Evolutionary conservation across 2,329 filamentous ascomycete genomes (phyloP).

Genomic region (Coniochaeta hoffmannii): DNA sequence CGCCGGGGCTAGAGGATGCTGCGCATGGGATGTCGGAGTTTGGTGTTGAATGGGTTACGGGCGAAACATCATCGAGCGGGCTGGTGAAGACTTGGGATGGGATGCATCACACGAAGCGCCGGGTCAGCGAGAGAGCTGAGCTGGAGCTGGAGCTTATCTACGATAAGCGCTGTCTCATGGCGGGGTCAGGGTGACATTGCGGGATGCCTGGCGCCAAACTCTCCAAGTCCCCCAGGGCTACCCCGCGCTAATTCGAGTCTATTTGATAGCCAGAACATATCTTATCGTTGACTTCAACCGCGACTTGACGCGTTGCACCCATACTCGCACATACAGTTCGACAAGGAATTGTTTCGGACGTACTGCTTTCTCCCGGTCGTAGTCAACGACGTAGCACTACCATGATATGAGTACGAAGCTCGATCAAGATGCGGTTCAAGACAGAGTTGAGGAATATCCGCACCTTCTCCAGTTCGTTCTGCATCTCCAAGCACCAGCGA

Average conservation of each 20-base stretch:
- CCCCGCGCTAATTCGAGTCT: background rate
- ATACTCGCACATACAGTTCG: background rate
- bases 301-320: background rate
- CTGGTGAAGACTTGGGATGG: background rate
- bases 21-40: background rate
- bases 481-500: background rate
- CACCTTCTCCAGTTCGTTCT: constrained; percentile 52
- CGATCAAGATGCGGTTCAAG: constrained; percentile 53
- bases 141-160: too few relatives aligned
- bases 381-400: background rate
- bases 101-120: background rate
- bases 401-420: background rate
- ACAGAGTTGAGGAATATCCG: constrained; percentile 59
- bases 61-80: background rate
- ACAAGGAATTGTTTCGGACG: background rate
- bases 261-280: background rate
- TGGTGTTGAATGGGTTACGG: background rate
- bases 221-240: background rate
- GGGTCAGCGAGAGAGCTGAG: too few relatives aligned
- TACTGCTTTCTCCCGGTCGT: background rate
- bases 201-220: background rate
- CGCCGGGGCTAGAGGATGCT: background rate
- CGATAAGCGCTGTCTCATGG: background rate
- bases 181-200: background rate
- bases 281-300: background rate